These are phyloP conservation scores for Lepidium aucheri DNA, from an alignment of 345 rosid species.

Conservation along the genomic window DNA sequence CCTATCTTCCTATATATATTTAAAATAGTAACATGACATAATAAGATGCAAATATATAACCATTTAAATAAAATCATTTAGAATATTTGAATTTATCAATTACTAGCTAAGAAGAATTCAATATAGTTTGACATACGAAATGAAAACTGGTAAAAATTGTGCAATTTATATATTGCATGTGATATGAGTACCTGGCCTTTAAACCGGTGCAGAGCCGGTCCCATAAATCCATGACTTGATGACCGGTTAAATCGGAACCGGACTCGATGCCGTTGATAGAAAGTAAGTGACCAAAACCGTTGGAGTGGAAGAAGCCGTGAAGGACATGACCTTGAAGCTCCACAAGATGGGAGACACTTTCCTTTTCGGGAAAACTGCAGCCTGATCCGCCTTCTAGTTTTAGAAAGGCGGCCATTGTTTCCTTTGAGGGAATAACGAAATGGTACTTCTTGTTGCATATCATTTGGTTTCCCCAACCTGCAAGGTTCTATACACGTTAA, in stretches of 20 bases:
- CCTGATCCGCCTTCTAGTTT: slow-evolving; percentile 26
- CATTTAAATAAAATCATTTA: too few relatives aligned
- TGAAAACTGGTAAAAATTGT: background rate
- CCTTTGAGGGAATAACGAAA: slow-evolving; percentile 69
- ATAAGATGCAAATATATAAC: background rate
- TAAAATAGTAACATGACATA: background rate
- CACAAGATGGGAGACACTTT: slow-evolving; percentile 35
- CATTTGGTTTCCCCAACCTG: slow-evolving; percentile 84
- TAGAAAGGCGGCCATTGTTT: slow-evolving; percentile 38
- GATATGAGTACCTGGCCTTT: slow-evolving; percentile 52
- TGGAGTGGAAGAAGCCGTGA: slow-evolving; percentile 86
- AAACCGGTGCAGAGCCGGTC: slow-evolving; percentile 75
- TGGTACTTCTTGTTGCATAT: slow-evolving; percentile 92
- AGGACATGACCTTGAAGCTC: slow-evolving; percentile 49
- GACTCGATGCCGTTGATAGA: slow-evolving; percentile 60
- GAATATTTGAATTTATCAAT: too few relatives aligned
- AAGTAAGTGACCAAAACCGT: slow-evolving; percentile 86
- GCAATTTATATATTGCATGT: too few relatives aligned
- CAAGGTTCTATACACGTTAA: background rate
- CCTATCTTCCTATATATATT: slow-evolving; percentile 72
- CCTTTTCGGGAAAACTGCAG: slow-evolving; percentile 22
- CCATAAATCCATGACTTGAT: slow-evolving; percentile 80
- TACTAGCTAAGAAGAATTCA: too few relatives aligned
- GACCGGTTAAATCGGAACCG: slow-evolving; percentile 61
- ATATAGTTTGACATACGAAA: background rate